A percentile compares a stretch with the other conserved stretches of the same genome.
Conservation (phyloP, 176 grass and related monocot species). For the Oryza meridionalis region DNA sequence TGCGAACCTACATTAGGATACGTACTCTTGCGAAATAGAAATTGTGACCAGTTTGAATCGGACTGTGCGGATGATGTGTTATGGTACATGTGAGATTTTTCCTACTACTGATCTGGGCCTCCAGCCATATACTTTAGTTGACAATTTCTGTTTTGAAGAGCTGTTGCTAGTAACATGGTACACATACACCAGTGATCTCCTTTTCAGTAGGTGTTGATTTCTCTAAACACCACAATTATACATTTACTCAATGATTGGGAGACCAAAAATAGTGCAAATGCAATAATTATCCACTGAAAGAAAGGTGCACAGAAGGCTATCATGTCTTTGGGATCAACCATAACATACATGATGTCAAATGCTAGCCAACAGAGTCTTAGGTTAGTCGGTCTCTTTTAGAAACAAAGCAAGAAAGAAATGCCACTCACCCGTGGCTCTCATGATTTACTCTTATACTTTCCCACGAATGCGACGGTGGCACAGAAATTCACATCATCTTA, state of each 20-base stretch:
- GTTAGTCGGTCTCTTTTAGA: background rate
- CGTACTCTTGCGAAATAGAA: background rate
- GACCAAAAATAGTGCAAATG: background rate
- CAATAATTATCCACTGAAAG: background rate
- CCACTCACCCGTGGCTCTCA: background rate
- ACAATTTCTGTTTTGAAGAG: background rate
- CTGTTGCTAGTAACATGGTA: background rate
- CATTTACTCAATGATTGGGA: background rate
- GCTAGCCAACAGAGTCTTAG: background rate
- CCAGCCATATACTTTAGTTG: background rate
- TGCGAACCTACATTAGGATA: background rate
- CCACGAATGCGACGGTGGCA: background rate
- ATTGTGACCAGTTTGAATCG: background rate
- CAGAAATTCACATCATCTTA: too few relatives aligned
- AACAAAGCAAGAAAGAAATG: background rate
- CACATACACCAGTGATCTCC: background rate
- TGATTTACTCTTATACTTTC: background rate
- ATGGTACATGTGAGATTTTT: background rate
- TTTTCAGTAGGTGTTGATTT: background rate
- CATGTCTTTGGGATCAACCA: background rate
- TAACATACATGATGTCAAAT: conserved; percentile 4
- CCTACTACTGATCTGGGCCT: background rate
- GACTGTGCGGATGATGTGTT: background rate
- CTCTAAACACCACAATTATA: background rate
- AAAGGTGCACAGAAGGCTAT: background rate